These are phyloP conservation scores for Paecilomyces fulvus DNA, from an alignment of 2,329 filamentous ascomycete species.

Conservation along the genomic window DNA sequence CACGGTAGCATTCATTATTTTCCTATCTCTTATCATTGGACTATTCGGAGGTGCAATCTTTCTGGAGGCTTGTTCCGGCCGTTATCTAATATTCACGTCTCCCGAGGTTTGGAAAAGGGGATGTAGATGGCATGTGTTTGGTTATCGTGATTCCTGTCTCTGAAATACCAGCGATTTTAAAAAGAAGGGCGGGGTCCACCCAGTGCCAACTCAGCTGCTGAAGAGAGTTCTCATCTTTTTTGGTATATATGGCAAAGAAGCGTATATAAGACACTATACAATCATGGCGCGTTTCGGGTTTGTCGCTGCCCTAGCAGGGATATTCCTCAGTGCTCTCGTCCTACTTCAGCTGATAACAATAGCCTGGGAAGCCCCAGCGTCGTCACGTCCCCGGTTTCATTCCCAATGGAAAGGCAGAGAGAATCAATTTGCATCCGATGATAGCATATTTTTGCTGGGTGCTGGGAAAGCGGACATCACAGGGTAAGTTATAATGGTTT, in stretches of 20 bases:
- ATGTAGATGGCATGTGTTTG: neutral
- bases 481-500: constrained; percentile 40
- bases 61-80: neutral
- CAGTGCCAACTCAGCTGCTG: neutral
- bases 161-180: neutral
- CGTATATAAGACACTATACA: neutral
- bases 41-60: neutral
- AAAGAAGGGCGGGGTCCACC: neutral
- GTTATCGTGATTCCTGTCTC: neutral
- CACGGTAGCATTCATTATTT: neutral
- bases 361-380: constrained; percentile 9
- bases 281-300: constrained; percentile 23
- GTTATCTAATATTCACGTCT: neutral
- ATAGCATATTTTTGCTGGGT: constrained; percentile 53
- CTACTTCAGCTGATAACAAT: constrained; percentile 23
- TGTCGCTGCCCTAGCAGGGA: constrained; percentile 16
- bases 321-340: constrained; percentile 19
- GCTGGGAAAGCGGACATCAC: constrained; percentile 67
- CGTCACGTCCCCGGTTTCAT: constrained; percentile 9
- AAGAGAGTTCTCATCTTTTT: neutral
- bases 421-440: constrained; percentile 13
- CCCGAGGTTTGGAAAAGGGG: neutral
- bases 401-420: constrained; percentile 17
- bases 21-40: neutral
- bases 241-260: neutral